Conservation (phyloP, 768 basidiomycete species). For the Leccinum truebloodii region DNA sequence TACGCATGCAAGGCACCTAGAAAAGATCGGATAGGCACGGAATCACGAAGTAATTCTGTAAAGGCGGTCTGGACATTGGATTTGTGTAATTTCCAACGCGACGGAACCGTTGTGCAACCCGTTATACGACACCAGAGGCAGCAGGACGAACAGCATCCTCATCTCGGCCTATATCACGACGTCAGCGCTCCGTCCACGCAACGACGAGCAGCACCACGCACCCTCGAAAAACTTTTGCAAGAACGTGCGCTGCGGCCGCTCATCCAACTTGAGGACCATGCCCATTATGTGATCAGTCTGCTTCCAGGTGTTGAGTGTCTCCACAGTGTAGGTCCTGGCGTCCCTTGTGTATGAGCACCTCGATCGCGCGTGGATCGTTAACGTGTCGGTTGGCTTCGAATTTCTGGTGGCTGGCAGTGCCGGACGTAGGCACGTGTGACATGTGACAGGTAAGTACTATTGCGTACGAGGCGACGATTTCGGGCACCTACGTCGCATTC, state of each 20-base stretch:
- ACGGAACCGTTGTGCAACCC: background rate
- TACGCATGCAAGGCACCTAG: background rate
- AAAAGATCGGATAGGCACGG: background rate
- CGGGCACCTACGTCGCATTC: conserved; percentile 68
- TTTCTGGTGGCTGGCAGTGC: conserved; percentile 66
- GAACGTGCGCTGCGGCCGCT: conserved; percentile 57
- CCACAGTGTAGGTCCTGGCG: conserved; percentile 90
- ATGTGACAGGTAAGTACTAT: conserved; percentile 46
- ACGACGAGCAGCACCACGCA: conserved; percentile 36
- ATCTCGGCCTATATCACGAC: conserved; percentile 57
- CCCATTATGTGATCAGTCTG: conserved; percentile 80
- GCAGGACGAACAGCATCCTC: conserved; percentile 73
- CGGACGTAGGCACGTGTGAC: conserved; percentile 77
- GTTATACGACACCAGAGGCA: conserved; percentile 46
- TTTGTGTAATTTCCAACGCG: conserved; percentile 4
- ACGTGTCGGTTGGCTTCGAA: conserved; percentile 88
- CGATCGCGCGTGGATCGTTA: conserved; percentile 78
- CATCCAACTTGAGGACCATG: conserved; percentile 53
- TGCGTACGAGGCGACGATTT: conserved; percentile 80
- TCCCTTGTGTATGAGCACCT: conserved; percentile 82
- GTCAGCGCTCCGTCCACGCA: background rate
- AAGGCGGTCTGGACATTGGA: conserved; percentile 5
- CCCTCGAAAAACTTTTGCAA: conserved; percentile 86
- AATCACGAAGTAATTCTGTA: background rate
- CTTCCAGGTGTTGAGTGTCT: conserved; percentile 94